These are phyloP conservation scores for Sherardia arvensis DNA, from an alignment of 257 asterid species.

Conservation along the genomic window DNA sequence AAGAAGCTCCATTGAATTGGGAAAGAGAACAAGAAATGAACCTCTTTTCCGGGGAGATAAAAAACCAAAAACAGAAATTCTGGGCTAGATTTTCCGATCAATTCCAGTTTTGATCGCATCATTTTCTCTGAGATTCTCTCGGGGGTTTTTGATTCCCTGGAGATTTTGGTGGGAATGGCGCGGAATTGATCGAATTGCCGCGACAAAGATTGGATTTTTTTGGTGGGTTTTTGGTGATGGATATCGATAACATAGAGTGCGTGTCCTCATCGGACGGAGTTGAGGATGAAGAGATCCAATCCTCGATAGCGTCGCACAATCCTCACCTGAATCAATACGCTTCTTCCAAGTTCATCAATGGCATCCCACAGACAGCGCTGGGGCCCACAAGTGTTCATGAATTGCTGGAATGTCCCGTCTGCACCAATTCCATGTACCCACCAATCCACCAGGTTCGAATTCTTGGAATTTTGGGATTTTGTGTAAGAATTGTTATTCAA, in stretches of 20 bases:
- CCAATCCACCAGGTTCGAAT: slow-evolving; percentile 73
- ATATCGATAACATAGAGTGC: slow-evolving; percentile 65
- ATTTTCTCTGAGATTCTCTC: slow-evolving; percentile 28
- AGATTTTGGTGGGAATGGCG: slow-evolving; percentile 4
- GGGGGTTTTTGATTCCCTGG: slow-evolving; percentile 19
- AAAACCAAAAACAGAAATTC: neutral
- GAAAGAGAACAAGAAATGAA: slow-evolving; percentile 12
- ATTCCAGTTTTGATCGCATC: neutral
- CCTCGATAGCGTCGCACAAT: slow-evolving; percentile 23
- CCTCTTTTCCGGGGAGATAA: slow-evolving; percentile 18
- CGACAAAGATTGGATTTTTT: slow-evolving; percentile 1
- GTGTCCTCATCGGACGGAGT: slow-evolving; percentile 56
- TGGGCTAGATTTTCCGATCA: no score
- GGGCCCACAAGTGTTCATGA: slow-evolving; percentile 73
- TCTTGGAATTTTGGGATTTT: neutral
- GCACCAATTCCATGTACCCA: slow-evolving; percentile 88
- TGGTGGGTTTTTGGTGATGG: slow-evolving; percentile 26
- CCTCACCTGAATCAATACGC: slow-evolving; percentile 27
- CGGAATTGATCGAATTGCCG: neutral
- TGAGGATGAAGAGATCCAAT: slow-evolving; percentile 71
- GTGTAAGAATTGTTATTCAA: neutral
- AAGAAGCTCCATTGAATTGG: slow-evolving; percentile 9
- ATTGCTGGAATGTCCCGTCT: slow-evolving; percentile 88
- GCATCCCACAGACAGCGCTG: slow-evolving; percentile 33
- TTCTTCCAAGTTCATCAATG: slow-evolving; percentile 37